Percentiles rank a stretch among this genome's conserved stretches.
These are phyloP conservation scores for Metschnikowia cerradonensis DNA, from an alignment of 805 yeast genomes.

Conservation along the genomic window DNA sequence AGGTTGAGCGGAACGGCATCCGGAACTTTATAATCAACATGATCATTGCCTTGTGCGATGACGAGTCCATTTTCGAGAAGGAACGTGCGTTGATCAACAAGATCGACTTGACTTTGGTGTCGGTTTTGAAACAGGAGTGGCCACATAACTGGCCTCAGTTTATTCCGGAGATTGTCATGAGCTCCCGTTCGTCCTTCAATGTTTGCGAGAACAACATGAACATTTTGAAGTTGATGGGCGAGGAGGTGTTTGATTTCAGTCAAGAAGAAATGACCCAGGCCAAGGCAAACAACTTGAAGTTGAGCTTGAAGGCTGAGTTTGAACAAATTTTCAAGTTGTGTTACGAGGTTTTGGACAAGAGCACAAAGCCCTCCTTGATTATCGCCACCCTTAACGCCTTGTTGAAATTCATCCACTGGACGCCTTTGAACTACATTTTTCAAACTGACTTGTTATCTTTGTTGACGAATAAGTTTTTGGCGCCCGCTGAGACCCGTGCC, in stretches of 20 bases:
- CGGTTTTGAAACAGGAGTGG: constrained; percentile 97
- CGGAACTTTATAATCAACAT: constrained; percentile 90
- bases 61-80: constrained; percentile 62
- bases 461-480: constrained; percentile 71
- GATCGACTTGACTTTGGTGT: constrained; percentile 90
- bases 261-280: constrained; percentile 97
- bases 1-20: constrained; percentile 85
- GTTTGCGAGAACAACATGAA: constrained; percentile 98
- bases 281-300: constrained; percentile 76
- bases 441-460: constrained; percentile 77
- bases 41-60: constrained; percentile 88
- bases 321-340: constrained; percentile 91
- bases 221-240: constrained; percentile 81
- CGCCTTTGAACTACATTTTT: constrained; percentile 84
- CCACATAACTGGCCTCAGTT: constrained; percentile 98
- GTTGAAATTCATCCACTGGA: constrained; percentile 88
- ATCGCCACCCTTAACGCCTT: constrained; percentile 80
- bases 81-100: constrained; percentile 86
- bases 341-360: constrained; percentile 87
- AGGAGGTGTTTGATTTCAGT: constrained; percentile 94
- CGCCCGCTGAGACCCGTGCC: constrained; percentile 75
- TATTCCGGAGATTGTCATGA: constrained; percentile 84
- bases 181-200: constrained; percentile 79
- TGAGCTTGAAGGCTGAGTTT: constrained; percentile 84
- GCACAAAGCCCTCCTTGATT: constrained; percentile 77